These are phyloP conservation scores for Picea mariana DNA, from an alignment of 83 land plant genomes.

Conservation along the genomic window DNA sequence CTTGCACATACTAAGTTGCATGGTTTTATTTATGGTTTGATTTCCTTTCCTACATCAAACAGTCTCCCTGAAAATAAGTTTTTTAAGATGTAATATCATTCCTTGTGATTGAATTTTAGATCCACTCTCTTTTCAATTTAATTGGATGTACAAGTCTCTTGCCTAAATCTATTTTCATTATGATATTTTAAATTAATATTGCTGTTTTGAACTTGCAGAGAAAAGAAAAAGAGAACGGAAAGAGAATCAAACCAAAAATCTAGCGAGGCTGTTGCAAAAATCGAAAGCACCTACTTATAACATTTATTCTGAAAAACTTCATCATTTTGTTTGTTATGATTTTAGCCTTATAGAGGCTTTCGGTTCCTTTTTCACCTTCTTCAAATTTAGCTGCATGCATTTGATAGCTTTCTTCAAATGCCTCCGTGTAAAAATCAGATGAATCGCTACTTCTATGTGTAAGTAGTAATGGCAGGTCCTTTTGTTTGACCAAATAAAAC, in stretches of 20 bases:
- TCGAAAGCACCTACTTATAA: conserved; percentile 14
- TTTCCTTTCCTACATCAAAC: background rate
- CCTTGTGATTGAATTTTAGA: background rate
- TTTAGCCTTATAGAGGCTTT: background rate
- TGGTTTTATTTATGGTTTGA: too few relatives aligned
- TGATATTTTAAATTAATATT: background rate
- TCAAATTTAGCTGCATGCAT: background rate
- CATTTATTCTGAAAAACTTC: background rate
- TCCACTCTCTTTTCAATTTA: background rate
- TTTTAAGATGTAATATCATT: background rate
- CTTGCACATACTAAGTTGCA: background rate
- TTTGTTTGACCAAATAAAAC: too few relatives aligned
- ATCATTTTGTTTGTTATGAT: background rate
- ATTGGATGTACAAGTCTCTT: too few relatives aligned
- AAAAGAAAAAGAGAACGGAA: conserved; percentile 30
- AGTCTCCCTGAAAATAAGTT: background rate
- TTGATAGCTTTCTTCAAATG: background rate
- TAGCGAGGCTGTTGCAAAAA: conserved; percentile 25
- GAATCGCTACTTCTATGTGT: background rate
- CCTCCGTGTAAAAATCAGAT: background rate
- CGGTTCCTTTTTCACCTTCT: background rate
- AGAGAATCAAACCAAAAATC: conserved; percentile 34
- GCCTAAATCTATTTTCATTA: background rate
- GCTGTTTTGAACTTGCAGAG: conserved; percentile 17
- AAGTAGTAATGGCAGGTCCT: background rate